Base-by-base conservation (phyloP, 75 land plant genomes). In the Isoetes taiwanensis region DNA sequence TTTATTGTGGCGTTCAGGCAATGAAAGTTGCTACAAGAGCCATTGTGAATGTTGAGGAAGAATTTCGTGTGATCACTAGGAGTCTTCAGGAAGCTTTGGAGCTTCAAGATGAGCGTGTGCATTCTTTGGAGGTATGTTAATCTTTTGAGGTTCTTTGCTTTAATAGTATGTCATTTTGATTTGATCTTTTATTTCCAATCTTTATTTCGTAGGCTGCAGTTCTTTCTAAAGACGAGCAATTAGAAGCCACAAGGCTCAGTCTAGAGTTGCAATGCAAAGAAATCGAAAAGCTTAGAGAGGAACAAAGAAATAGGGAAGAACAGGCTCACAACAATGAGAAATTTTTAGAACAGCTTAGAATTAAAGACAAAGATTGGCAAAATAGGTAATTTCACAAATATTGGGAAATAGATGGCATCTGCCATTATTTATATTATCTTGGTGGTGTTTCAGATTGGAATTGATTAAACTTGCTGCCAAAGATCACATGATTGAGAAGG, bases 11-110 rank as follows among this genome's bases (percentile, higher is more conserved):
- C 17, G 4, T 2, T 11, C 66, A 70, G 72, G 72, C 72, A 20
- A 63, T 70, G 72, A 70, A 70, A 57, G 72, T 70, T 12, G 66
- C 68, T 8, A 64, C 72, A 0, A 37, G 72, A 32, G 72, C 72
- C 29, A 70, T 70, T 2, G 28, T 70, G 6, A 70, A 70, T 57
- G 69, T 70, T 37, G 72, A 70, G 24, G 72, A 70, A 43, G 72
- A 70, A 41, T 70, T 70, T 35, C 41, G 72, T 12, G 58, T 62
- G 16, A 55, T 70, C 3, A 70, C 69, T 17, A 57, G 54, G 23
- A 56, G 63, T 17, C 37, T 70, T 10, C 72, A 63, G 28, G 72
- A 70, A 21, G 53, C 67, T 11, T 52, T 65, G 24, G 67, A 65
- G 20, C 40, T 56, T 32, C 67, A 65, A 37, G 67, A 65, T 56